Conservation (phyloP, 176 grass and related monocot genomes). For the Rhynchospora breviuscula region DNA sequence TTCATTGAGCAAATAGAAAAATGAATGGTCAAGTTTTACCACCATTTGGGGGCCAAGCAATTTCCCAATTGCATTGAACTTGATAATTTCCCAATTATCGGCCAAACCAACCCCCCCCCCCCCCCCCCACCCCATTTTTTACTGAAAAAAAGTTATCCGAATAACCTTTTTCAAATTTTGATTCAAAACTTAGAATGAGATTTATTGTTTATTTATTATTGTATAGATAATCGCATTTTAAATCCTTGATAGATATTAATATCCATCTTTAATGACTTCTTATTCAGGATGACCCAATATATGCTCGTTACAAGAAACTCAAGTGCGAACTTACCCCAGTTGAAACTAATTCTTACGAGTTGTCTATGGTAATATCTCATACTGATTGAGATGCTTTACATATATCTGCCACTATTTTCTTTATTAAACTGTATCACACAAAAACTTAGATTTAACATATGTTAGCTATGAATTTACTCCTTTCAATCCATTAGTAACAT, state of each 20-base stretch:
- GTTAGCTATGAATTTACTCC: not conserved
- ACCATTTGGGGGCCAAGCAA: no score
- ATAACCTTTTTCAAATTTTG: not conserved
- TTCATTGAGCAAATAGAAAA: not conserved
- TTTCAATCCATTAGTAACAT: not conserved
- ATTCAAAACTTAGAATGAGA: not conserved
- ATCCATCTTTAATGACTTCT: slow-evolving; percentile 8
- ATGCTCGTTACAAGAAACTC: slow-evolving; percentile 68
- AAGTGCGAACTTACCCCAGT: slow-evolving; percentile 63
- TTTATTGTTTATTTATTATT: not conserved
- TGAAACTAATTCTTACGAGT: slow-evolving; percentile 63
- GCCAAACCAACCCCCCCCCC: no score
- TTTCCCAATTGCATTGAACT: no score
- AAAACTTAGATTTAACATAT: not conserved
- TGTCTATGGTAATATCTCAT: slow-evolving; percentile 54
- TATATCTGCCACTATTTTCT: not conserved
- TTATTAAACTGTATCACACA: not conserved
- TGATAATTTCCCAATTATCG: no score
- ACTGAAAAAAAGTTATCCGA: no score
- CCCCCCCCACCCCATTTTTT: no score
- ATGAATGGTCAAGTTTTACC: not conserved
- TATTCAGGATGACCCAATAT: slow-evolving; percentile 71
- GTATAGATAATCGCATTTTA: no score
- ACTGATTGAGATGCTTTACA: not conserved
- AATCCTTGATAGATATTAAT: no score